Evolutionary conservation across 2,329 filamentous ascomycete genomes (phyloP).

Genomic region (Colletotrichum orchidophilum): DNA sequence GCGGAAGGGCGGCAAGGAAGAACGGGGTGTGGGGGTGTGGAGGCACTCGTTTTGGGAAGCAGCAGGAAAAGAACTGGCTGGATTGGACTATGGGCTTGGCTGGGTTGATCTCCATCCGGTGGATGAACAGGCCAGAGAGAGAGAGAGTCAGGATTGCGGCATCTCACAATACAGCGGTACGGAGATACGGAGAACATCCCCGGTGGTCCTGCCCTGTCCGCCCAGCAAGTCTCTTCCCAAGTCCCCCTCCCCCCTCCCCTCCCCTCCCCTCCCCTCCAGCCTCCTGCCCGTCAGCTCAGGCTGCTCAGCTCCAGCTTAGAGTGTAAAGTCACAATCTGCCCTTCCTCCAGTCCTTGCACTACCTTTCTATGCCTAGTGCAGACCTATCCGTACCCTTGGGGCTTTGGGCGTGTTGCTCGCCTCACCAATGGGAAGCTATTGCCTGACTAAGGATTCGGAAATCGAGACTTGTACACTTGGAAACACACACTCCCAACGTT

Average conservation of each 20-base stretch:
- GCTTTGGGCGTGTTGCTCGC: background rate
- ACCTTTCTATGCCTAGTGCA: background rate
- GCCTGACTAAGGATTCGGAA: constrained; percentile 3
- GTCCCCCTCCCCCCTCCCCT: background rate
- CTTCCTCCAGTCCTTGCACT: background rate
- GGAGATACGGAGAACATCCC: background rate
- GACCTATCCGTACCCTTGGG: background rate
- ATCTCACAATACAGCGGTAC: background rate
- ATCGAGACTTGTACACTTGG: background rate
- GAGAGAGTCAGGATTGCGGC: background rate
- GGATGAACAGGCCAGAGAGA: background rate
- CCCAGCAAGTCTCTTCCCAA: background rate
- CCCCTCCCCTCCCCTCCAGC: background rate
- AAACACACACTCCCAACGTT: background rate
- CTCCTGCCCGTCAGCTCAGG: too few species aligned
- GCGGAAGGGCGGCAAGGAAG: constrained; percentile 25
- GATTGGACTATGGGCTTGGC: background rate
- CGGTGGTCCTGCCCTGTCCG: background rate
- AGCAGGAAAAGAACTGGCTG: background rate
- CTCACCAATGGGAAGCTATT: background rate
- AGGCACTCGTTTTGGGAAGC: background rate
- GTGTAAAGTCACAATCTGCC: background rate
- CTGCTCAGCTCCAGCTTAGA: background rate
- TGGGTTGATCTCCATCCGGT: background rate
- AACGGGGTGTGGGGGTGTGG: background rate